Conservation (phyloP, 768 basidiomycete species). For the Asterophora lycoperdoides region DNA sequence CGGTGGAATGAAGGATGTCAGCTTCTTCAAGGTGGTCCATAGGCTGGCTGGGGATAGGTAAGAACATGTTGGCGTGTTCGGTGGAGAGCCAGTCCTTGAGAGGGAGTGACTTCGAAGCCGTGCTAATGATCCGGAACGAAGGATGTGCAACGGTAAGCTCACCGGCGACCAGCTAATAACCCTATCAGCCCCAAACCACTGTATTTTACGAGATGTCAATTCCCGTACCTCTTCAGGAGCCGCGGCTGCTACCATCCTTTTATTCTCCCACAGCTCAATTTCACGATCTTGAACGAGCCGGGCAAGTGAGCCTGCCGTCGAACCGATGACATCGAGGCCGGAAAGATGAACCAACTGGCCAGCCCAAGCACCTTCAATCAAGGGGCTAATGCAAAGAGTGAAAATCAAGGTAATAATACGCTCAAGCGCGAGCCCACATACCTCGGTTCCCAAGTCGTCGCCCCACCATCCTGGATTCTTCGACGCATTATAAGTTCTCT, state of each 20-base stretch:
- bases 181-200: not conserved
- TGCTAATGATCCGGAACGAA: conserved; percentile 58
- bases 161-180: conserved; percentile 24
- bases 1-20: conserved; percentile 44
- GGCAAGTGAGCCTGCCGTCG: conserved; percentile 60
- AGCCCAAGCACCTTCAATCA: conserved; percentile 56
- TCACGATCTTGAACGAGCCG: conserved; percentile 59
- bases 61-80: conserved; percentile 71
- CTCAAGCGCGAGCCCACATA: conserved; percentile 16
- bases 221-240: conserved; percentile 39
- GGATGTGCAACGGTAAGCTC: conserved; percentile 49
- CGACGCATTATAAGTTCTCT: conserved; percentile 62
- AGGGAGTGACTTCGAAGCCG: conserved; percentile 59
- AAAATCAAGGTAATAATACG: not conserved
- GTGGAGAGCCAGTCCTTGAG: conserved; percentile 66
- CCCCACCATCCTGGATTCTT: conserved; percentile 52
- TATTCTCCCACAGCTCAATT: conserved; percentile 60
- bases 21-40: conserved; percentile 54
- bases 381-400: conserved; percentile 3
- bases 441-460: conserved; percentile 61
- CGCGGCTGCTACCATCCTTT: conserved; percentile 50
- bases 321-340: conserved; percentile 60
- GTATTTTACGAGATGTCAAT: not conserved
- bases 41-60: conserved; percentile 54
- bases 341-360: conserved; percentile 56